These are phyloP conservation scores for Kwoniella europaea DNA, from an alignment of 768 basidiomycete genomes.

Conservation along the genomic window DNA sequence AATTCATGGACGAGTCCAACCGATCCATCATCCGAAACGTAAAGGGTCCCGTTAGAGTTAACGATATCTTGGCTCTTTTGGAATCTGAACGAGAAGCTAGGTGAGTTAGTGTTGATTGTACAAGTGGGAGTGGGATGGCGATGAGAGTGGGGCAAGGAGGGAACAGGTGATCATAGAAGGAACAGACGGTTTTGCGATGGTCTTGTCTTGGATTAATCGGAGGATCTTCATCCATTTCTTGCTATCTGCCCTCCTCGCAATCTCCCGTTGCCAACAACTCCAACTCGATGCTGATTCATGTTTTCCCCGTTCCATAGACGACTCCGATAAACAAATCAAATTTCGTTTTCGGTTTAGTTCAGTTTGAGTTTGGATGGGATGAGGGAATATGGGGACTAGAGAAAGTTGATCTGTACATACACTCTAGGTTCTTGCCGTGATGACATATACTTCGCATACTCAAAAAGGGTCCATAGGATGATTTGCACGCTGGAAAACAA, in stretches of 20 bases:
- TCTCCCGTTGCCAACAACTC: too few relatives aligned
- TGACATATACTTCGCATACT: constrained; percentile 30
- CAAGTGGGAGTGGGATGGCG: too few relatives aligned
- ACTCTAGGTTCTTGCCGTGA: constrained; percentile 28
- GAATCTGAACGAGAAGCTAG: constrained; percentile 99
- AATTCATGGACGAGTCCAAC: constrained; percentile 96
- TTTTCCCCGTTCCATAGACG: constrained; percentile 19
- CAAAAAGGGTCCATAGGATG: not conserved
- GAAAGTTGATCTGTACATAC: constrained; percentile 18
- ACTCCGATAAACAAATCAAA: constrained; percentile 33
- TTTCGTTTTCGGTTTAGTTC: not conserved
- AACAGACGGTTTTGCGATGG: too few relatives aligned
- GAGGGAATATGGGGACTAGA: constrained; percentile 3
- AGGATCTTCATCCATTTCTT: too few relatives aligned
- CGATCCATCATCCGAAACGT: constrained; percentile 99
- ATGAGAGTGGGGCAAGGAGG: too few relatives aligned
- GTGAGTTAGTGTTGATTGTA: constrained; percentile 63
- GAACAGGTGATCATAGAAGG: too few relatives aligned
- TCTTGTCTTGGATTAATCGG: too few relatives aligned
- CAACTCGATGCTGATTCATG: not conserved
- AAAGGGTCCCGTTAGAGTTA: constrained; percentile 93
- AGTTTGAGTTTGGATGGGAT: constrained; percentile 1
- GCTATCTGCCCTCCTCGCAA: too few relatives aligned
- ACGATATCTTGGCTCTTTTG: constrained; percentile 93
- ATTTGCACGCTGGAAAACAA: too few relatives aligned